phyloP scores from a whole-genome alignment of 192 early-diverging fungal species.

The Dimargaris cristalligena region DNA sequence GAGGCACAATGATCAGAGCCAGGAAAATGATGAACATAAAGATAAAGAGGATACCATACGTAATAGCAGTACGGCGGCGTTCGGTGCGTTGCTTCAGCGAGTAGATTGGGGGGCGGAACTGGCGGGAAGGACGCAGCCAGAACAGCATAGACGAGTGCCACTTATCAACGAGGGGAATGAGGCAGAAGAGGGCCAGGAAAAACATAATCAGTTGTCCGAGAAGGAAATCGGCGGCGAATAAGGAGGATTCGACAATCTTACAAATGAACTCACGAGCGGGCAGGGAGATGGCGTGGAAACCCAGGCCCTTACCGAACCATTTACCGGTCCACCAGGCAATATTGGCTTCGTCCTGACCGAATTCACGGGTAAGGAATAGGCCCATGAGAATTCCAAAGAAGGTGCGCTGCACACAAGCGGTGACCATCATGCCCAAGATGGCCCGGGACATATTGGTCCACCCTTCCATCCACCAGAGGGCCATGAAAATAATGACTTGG shows the following conservation, averaged over 20 bases:
- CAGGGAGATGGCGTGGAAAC: constrained; percentile 45
- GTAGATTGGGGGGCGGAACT: constrained; percentile 58
- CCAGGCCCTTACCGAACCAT: constrained; percentile 61
- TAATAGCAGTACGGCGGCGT: constrained; percentile 42
- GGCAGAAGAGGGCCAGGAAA: constrained; percentile 46
- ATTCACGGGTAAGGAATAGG: constrained; percentile 59
- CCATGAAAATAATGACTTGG: constrained; percentile 40
- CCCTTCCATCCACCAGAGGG: constrained; percentile 47
- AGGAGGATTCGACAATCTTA: constrained; percentile 71
- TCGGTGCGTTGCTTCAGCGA: constrained; percentile 44
- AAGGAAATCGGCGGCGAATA: constrained; percentile 65
- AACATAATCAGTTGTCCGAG: constrained; percentile 62
- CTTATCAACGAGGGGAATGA: constrained; percentile 55
- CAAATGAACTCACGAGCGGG: constrained; percentile 64
- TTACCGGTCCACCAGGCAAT: constrained; percentile 77
- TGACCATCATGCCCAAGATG: constrained; percentile 45
- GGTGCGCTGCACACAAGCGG: constrained; percentile 47
- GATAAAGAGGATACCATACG: constrained; percentile 51
- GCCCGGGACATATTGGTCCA: constrained; percentile 39
- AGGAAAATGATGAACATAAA: constrained; percentile 42
- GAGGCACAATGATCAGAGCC: constrained; percentile 42
- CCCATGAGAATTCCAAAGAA: constrained; percentile 49
- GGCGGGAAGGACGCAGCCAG: constrained; percentile 64
- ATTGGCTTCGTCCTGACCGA: constrained; percentile 68
- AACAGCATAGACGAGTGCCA: constrained; percentile 69